These are phyloP conservation scores for Zanthoxylum bungeanum DNA, from an alignment of 345 rosid species.

Conservation along the genomic window DNA sequence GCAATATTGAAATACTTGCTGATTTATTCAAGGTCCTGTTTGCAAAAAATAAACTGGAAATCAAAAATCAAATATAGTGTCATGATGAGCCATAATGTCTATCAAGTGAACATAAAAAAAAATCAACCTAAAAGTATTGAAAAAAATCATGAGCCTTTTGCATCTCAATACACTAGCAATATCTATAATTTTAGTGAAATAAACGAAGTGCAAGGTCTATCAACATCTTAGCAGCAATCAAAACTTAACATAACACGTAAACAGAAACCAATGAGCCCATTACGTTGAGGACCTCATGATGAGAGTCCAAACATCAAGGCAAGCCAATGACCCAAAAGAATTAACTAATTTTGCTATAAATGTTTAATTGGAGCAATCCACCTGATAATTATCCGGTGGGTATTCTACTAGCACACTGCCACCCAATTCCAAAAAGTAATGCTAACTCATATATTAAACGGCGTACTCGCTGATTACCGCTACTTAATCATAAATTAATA, in stretches of 20 bases:
- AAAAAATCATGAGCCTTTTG: background rate
- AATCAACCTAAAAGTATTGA: background rate
- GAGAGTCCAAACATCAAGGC: background rate
- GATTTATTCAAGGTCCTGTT: background rate
- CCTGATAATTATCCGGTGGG: background rate
- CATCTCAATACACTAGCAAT: background rate
- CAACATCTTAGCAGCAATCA: background rate
- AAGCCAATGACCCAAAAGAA: background rate
- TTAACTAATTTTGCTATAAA: background rate
- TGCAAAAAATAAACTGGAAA: background rate
- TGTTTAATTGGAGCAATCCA: conserved; percentile 1
- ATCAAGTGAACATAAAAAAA: background rate
- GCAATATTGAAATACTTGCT: background rate
- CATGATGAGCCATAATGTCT: background rate
- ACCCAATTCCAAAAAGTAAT: background rate
- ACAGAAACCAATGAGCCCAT: background rate
- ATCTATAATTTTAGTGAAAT: background rate
- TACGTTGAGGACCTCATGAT: background rate
- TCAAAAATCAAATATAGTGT: background rate
- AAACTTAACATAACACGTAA: background rate
- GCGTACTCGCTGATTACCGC: too few relatives aligned
- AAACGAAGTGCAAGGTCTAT: background rate
- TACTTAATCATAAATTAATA: too few relatives aligned
- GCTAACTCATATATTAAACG: too few relatives aligned
- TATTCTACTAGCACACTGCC: background rate